Conservation (phyloP, 2,329 filamentous ascomycete genomes). For the Sphaerulina vaccinii region DNA sequence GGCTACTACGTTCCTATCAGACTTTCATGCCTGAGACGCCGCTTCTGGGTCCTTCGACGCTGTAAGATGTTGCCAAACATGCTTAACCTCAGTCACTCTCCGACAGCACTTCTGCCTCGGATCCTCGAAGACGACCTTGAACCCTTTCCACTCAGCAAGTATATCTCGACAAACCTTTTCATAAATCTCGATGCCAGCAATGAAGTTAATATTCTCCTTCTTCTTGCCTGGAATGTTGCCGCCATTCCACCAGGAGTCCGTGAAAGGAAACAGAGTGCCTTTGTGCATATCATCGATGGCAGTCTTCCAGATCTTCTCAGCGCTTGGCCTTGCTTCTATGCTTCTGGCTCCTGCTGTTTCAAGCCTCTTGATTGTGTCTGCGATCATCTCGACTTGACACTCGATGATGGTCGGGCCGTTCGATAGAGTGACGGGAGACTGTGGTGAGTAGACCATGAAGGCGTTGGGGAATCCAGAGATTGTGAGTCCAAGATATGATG, state of each 20-base stretch:
- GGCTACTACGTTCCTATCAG: too few species aligned
- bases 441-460: conserved; percentile 47
- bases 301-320: conserved; percentile 43
- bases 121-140: conserved; percentile 25
- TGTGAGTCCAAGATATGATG: conserved; percentile 42
- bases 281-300: conserved; percentile 26
- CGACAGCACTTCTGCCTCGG: neutral
- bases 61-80: neutral
- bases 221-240: conserved; percentile 47
- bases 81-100: neutral
- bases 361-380: conserved; percentile 43
- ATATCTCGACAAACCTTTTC: conserved; percentile 41
- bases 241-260: conserved; percentile 39
- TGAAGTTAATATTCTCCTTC: conserved; percentile 42
- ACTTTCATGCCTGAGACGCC: too few species aligned
- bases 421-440: conserved; percentile 47
- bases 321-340: conserved; percentile 43
- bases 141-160: conserved; percentile 39
- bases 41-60: neutral
- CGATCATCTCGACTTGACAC: conserved; percentile 46
- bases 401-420: conserved; percentile 48
- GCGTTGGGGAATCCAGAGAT: conserved; percentile 38
- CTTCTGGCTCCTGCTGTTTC: conserved; percentile 40
- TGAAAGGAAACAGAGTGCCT: conserved; percentile 30
- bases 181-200: conserved; percentile 41